Conservation (phyloP, 805 yeast species). For the Candida qinlingensis region DNA sequence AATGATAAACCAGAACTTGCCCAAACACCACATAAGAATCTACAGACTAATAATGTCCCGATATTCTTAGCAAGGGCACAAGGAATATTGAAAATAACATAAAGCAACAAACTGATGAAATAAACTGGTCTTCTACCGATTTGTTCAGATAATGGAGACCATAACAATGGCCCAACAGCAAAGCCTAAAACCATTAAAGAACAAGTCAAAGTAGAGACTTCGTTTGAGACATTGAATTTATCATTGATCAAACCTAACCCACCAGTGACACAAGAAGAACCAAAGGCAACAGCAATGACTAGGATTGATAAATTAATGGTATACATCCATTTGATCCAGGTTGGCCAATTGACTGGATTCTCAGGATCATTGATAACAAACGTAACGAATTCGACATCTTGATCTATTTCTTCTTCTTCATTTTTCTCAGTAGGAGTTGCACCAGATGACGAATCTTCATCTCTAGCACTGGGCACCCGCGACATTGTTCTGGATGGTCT, state of each 20-base stretch:
- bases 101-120: slow-evolving; percentile 66
- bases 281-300: slow-evolving; percentile 89
- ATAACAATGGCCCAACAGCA: slow-evolving; percentile 77
- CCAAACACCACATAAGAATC: slow-evolving; percentile 86
- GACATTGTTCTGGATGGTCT: slow-evolving; percentile 15
- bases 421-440: slow-evolving; percentile 23
- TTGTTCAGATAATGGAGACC: slow-evolving; percentile 87
- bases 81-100: slow-evolving; percentile 78
- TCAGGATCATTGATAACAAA: slow-evolving; percentile 75
- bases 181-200: slow-evolving; percentile 89
- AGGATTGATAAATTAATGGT: slow-evolving; percentile 64
- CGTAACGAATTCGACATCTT: slow-evolving; percentile 80
- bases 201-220: slow-evolving; percentile 75
- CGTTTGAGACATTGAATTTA: slow-evolving; percentile 63
- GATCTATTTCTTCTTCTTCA: slow-evolving; percentile 39
- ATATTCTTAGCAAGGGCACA: slow-evolving; percentile 81
- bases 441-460: slow-evolving; percentile 24
- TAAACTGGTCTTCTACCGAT: slow-evolving; percentile 85
- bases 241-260: slow-evolving; percentile 66
- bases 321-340: slow-evolving; percentile 50
- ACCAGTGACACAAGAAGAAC: slow-evolving; percentile 87
- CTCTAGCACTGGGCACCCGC: slow-evolving; percentile 18
- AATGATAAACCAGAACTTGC: slow-evolving; percentile 77
- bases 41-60: slow-evolving; percentile 72
- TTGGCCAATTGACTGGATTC: slow-evolving; percentile 85